These are phyloP conservation scores for Pythium apleroticum DNA, from an alignment of 352 stramenopile genomes.

Conservation along the genomic window DNA sequence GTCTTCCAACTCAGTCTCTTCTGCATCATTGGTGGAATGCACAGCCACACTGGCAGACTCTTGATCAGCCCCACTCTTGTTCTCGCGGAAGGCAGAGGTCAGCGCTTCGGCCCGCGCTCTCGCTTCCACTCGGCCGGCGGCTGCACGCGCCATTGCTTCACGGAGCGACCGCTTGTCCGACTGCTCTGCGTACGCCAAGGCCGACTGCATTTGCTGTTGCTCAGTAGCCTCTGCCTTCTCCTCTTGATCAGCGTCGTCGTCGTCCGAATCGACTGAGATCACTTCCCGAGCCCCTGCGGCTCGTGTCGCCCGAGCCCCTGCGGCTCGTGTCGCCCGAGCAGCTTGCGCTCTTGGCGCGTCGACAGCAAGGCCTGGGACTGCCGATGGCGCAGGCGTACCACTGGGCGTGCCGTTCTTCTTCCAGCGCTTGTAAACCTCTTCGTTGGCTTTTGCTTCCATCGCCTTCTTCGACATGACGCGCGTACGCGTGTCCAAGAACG, in stretches of 20 bases:
- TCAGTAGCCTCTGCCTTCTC: background rate
- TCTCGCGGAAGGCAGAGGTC: slow-evolving; percentile 38
- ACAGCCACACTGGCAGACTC: background rate
- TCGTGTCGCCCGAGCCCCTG: background rate
- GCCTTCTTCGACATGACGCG: slow-evolving; percentile 76
- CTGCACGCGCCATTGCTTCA: slow-evolving; percentile 52
- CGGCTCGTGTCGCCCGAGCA: no score
- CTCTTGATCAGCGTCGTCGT: slow-evolving; percentile 16
- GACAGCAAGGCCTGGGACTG: background rate
- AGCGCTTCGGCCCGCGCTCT: slow-evolving; percentile 40
- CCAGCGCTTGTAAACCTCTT: slow-evolving; percentile 68
- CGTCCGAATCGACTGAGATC: slow-evolving; percentile 26
- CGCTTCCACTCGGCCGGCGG: slow-evolving; percentile 52
- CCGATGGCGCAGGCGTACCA: background rate
- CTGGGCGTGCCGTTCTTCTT: slow-evolving; percentile 37
- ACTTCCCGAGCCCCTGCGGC: slow-evolving; percentile 6
- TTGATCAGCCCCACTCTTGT: slow-evolving; percentile 6
- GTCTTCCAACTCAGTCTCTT: slow-evolving; percentile 6
- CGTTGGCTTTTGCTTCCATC: slow-evolving; percentile 72
- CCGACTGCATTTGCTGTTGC: slow-evolving; percentile 14
- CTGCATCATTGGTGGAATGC: background rate
- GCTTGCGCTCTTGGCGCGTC: background rate
- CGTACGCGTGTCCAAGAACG: slow-evolving; percentile 74
- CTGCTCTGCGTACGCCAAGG: slow-evolving; percentile 27
- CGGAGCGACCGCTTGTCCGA: slow-evolving; percentile 31